Percentiles rank a stretch among this genome's conserved stretches.
Evolutionary conservation across 208 protist genomes (phyloP).

Genomic region (Kentomonas sorsogonicus): DNA sequence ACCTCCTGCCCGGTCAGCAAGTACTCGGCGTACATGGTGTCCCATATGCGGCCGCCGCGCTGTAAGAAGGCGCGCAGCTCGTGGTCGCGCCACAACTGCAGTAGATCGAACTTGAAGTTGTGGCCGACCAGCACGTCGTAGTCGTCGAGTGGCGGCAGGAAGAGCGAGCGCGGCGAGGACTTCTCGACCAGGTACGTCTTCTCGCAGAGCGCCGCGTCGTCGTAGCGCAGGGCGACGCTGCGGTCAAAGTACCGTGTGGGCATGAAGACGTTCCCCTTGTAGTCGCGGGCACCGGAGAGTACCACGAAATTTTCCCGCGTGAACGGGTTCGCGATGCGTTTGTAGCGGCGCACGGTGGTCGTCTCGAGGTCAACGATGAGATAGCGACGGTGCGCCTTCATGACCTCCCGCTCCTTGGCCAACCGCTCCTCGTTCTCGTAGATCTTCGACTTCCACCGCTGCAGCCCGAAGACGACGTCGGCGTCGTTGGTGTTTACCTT

Average conservation of each 20-base stretch:
- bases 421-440: slow-evolving; percentile 77
- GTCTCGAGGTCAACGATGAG: slow-evolving; percentile 89
- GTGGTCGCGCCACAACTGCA: slow-evolving; percentile 83
- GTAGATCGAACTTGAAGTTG: slow-evolving; percentile 92
- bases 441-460: slow-evolving; percentile 84
- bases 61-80: slow-evolving; percentile 81
- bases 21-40: slow-evolving; percentile 93
- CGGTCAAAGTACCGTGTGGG: slow-evolving; percentile 76
- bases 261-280: slow-evolving; percentile 87
- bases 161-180: slow-evolving; percentile 76
- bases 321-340: slow-evolving; percentile 89
- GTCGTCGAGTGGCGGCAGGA: slow-evolving; percentile 82
- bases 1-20: slow-evolving; percentile 85
- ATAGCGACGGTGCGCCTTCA: slow-evolving; percentile 58
- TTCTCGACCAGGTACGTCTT: slow-evolving; percentile 62
- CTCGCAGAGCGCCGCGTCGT: slow-evolving; percentile 62
- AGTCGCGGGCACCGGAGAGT: slow-evolving; percentile 82
- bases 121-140: slow-evolving; percentile 91
- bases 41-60: slow-evolving; percentile 87
- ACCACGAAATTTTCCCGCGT: slow-evolving; percentile 87
- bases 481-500: slow-evolving; percentile 84
- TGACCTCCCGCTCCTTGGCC: slow-evolving; percentile 58
- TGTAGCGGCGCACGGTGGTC: slow-evolving; percentile 83
- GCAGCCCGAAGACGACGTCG: slow-evolving; percentile 82
- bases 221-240: slow-evolving; percentile 71